Percentiles rank a stretch among this genome's conserved stretches.
Evolutionary conservation across 768 basidiomycete genomes (phyloP).

Genomic region (Agrocybe pediades): DNA sequence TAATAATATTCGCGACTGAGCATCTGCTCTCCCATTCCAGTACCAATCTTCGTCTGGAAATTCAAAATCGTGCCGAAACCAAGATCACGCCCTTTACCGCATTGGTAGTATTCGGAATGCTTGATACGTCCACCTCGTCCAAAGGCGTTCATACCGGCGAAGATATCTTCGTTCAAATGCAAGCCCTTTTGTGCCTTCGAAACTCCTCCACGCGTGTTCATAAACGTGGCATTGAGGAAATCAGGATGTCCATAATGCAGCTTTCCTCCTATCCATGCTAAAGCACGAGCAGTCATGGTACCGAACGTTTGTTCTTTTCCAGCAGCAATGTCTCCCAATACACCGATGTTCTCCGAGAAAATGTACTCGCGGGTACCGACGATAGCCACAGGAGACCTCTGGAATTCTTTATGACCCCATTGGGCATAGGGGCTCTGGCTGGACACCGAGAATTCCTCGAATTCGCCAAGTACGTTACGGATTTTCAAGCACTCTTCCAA

Average conservation of each 20-base stretch:
- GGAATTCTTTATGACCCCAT: conserved; percentile 94
- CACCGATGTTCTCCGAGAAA: conserved; percentile 99
- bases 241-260: conserved; percentile 99
- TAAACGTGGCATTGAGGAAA: conserved; percentile 97
- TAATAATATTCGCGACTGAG: conserved; percentile 99
- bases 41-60: conserved; percentile 99
- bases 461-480: conserved; percentile 95
- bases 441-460: conserved; percentile 90
- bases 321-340: conserved; percentile 97
- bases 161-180: conserved; percentile 99
- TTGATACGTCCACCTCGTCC: conserved; percentile 99
- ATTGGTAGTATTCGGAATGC: conserved; percentile 99
- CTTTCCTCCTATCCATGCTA: conserved; percentile 98
- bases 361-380: conserved; percentile 99
- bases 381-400: conserved; percentile 90
- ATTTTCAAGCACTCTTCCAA: conserved; percentile 99
- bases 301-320: conserved; percentile 99
- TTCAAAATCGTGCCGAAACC: conserved; percentile 99
- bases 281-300: conserved; percentile 92
- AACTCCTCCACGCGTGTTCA: conserved; percentile 98
- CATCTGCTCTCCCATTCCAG: conserved; percentile 99
- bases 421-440: conserved; percentile 95
- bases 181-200: conserved; percentile 99
- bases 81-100: conserved; percentile 98
- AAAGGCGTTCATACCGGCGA: conserved; percentile 99